Conservation (phyloP, 2,329 filamentous ascomycete species). For the Xylaria sp. region DNA sequence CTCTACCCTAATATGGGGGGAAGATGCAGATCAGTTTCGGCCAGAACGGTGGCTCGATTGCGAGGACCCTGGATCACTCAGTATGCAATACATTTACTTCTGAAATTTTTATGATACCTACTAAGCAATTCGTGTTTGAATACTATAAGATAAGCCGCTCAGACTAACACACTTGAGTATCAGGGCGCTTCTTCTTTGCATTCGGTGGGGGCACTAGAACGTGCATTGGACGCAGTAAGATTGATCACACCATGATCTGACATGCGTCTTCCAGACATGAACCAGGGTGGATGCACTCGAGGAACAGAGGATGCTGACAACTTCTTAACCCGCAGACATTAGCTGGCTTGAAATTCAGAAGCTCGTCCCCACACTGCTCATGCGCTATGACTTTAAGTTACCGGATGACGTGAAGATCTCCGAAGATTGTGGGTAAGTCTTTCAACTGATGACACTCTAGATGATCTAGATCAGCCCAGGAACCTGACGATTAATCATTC, state of each 20-base stretch:
- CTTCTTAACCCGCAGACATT: constrained; percentile 7
- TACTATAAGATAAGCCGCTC: not conserved
- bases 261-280: not conserved
- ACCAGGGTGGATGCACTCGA: not conserved
- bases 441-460: not conserved
- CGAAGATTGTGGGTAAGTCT: constrained; percentile 12
- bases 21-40: constrained; percentile 1
- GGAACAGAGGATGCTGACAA: not conserved
- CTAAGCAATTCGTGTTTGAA: not conserved
- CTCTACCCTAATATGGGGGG: not conserved
- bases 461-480: not conserved
- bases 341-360: constrained; percentile 25
- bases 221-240: constrained; percentile 24
- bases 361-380: constrained; percentile 19
- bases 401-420: constrained; percentile 10
- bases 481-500: not conserved
- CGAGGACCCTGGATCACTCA: not conserved
- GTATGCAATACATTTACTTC: not conserved
- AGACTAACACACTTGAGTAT: not conserved
- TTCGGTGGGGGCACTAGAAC: constrained; percentile 27
- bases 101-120: not conserved
- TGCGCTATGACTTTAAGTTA: constrained; percentile 23
- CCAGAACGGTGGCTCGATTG: not conserved
- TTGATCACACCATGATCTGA: not conserved
- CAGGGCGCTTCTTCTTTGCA: constrained; percentile 24